Percentiles rank a stretch among this genome's conserved stretches.
These are phyloP conservation scores for Colletotrichum simmondsii DNA, from an alignment of 2,329 filamentous ascomycete genomes.

Conservation along the genomic window DNA sequence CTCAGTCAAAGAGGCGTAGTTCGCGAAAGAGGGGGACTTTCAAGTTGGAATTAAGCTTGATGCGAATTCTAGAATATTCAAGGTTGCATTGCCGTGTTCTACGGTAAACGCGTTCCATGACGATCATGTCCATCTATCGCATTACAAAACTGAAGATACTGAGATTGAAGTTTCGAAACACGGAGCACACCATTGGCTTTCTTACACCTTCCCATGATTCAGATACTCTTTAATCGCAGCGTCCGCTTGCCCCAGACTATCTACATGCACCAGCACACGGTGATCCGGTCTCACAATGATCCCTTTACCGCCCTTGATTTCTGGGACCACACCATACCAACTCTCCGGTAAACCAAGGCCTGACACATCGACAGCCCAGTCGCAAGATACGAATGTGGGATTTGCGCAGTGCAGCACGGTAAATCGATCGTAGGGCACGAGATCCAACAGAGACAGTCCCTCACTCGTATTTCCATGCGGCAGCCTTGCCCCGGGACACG, in stretches of 20 bases:
- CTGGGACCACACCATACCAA: slow-evolving; percentile 14
- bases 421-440: slow-evolving; percentile 25
- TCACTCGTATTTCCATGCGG: slow-evolving; percentile 6
- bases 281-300: slow-evolving; percentile 28
- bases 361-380: slow-evolving; percentile 23
- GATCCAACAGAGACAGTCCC: slow-evolving; percentile 8
- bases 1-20: too few species aligned
- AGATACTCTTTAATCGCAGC: background rate
- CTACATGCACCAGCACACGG: slow-evolving; percentile 17
- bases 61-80: too few species aligned
- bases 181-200: background rate
- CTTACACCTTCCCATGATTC: background rate
- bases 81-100: too few species aligned
- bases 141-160: too few species aligned
- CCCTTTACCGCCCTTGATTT: slow-evolving; percentile 14
- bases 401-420: slow-evolving; percentile 17
- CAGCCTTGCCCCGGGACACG: slow-evolving; percentile 21
- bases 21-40: too few species aligned
- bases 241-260: background rate
- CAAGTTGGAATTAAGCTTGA: too few species aligned
- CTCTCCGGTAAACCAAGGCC: slow-evolving; percentile 3
- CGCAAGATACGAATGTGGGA: slow-evolving; percentile 8
- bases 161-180: background rate
- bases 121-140: too few species aligned
- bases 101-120: too few species aligned